Conservation (phyloP, 306 rosid genomes). For the Pterocarpus macrocarpus region DNA sequence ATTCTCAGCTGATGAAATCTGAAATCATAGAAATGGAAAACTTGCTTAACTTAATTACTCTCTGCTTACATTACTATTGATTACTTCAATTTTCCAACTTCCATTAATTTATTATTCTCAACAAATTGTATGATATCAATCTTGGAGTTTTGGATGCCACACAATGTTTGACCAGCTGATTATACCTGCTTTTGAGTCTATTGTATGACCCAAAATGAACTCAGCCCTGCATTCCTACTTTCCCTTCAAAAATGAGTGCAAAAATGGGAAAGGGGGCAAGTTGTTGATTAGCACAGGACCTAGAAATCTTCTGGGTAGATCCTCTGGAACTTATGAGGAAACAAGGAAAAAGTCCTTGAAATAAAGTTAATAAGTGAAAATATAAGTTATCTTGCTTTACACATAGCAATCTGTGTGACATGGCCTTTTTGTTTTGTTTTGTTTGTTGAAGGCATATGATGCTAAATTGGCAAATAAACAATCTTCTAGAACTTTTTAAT, state of each 20-base stretch:
- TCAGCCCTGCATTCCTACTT: too few relatives aligned
- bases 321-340: constrained; percentile 9
- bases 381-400: background rate
- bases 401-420: background rate
- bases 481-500: constrained; percentile 12
- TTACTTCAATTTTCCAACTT: constrained; percentile 22
- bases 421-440: background rate
- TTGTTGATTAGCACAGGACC: constrained; percentile 11
- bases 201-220: too few relatives aligned
- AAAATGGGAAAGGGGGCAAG: background rate
- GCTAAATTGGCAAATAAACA: background rate
- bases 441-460: background rate
- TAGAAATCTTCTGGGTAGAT: constrained; percentile 2
- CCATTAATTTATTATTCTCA: constrained; percentile 20
- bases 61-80: background rate
- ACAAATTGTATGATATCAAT: constrained; percentile 11
- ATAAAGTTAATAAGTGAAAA: constrained; percentile 4
- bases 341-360: constrained; percentile 1
- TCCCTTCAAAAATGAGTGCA: constrained; percentile 21
- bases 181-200: too few relatives aligned
- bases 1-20: constrained; percentile 26
- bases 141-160: constrained; percentile 24
- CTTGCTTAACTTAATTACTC: constrained; percentile 3
- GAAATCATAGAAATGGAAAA: constrained; percentile 21
- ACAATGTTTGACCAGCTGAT: background rate